A percentile compares a stretch with the other conserved stretches of the same genome.
phyloP scores from a whole-genome alignment of 108 stramenopile species.

The Bacterosira constricta region DNA sequence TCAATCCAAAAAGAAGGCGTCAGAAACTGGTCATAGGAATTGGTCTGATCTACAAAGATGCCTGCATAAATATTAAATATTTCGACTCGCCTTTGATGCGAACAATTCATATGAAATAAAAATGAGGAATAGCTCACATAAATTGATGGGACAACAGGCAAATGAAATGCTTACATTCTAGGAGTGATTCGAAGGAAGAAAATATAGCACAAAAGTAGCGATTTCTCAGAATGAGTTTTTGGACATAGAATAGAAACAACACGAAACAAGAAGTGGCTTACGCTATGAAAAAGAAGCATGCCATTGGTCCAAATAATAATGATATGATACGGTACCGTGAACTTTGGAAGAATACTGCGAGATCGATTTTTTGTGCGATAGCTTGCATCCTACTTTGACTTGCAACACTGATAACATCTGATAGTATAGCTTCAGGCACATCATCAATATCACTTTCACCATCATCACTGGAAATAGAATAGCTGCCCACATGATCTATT shows the following conservation, averaged over 20 bases:
- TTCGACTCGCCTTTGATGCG: constrained; percentile 39
- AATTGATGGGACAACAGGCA: neutral
- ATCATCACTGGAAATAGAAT: constrained; percentile 29
- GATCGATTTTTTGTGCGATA: constrained; percentile 5
- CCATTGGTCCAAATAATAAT: constrained; percentile 42
- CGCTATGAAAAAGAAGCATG: constrained; percentile 29
- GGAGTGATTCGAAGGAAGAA: neutral
- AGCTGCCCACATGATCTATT: neutral
- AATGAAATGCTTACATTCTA: constrained; percentile 11
- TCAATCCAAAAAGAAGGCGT: constrained; percentile 62
- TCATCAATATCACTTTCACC: constrained; percentile 48
- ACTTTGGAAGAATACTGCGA: constrained; percentile 22
- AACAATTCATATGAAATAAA: neutral
- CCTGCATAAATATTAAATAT: constrained; percentile 30
- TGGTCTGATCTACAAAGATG: constrained; percentile 16
- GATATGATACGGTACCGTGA: constrained; percentile 28
- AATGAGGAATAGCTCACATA: neutral
- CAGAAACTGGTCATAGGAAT: constrained; percentile 17
- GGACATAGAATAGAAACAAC: too few species aligned
- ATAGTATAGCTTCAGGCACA: constrained; percentile 30
- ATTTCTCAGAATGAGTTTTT: too few species aligned
- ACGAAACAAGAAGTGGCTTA: constrained; percentile 3
- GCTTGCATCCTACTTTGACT: constrained; percentile 3
- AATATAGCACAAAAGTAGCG: too few species aligned
- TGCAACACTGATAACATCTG: neutral